Evolutionary conservation across 352 stramenopile species (phyloP), one percentile per base, ranked within the genome.

Genomic region (Phytophthora palmivora): DNA sequence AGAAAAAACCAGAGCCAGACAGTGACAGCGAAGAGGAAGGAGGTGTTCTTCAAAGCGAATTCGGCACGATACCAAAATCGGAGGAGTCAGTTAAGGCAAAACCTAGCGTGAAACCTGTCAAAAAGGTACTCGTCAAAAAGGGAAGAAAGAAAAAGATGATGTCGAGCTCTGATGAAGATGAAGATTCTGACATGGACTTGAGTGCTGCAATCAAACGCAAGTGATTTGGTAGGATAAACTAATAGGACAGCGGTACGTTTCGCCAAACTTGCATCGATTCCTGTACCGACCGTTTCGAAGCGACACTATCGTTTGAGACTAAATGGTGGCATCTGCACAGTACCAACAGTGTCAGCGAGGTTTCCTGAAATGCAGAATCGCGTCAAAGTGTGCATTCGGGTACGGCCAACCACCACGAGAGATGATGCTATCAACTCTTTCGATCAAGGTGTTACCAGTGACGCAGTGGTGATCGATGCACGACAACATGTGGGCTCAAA

Each of bases 181-280:
- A 74, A 37, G 79, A 82, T 47, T 73, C 71, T n/a, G 78, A 84
- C 21, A 75, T 88, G 51, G 82, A 94, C 55, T 55, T 94, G 52
- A 83, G 72, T 48, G 77, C 82, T 6, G 86, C 86, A 37, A 79
- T 94, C 49, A 94, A 92, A 72, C 79, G 76, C 65, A 94, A 94
- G 58, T 70, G 49, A 67, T 43, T 34, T 49, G 42, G 47, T 38
- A 59, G 54, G 52, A 59, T 69, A 61, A 66, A 63, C 41, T 74
- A 67, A 70, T 74, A 66, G 58, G 41, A 63, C 38, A 56, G n/a
- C 39, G 50, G 49, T 56, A 56, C 47, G 58, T 61, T 64, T 71
- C 55, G 55, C 39, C 32, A 50, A 19, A 21, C 14, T n/a, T 19
- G 32, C 24, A 41, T 70, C 49, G 45, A 54, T 68, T 72, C 43